Evolutionary conservation across 192 early-diverging fungal genomes (phyloP).

Genomic region (Coemansia furcata): DNA sequence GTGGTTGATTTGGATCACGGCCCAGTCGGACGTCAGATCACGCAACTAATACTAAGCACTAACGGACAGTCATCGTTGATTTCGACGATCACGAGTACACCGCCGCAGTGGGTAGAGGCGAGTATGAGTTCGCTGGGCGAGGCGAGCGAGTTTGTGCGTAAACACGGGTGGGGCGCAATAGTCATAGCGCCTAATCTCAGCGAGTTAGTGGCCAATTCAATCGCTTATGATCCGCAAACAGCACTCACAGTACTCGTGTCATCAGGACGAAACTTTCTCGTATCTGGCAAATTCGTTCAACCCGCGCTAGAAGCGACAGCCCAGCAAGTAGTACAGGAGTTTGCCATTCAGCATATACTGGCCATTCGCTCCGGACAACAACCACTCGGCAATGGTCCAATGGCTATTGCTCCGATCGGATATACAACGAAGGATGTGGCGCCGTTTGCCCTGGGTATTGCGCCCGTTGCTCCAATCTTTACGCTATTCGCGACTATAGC

Average conservation of each 20-base stretch:
- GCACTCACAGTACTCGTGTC: conserved; percentile 5
- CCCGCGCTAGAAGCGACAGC: conserved; percentile 7
- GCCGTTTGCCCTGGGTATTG: conserved; percentile 10
- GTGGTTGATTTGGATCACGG: conserved; percentile 9
- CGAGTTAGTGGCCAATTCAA: background rate
- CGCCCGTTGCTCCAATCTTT: conserved; percentile 8
- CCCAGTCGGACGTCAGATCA: background rate
- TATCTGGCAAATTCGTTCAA: background rate
- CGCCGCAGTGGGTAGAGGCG: conserved; percentile 6
- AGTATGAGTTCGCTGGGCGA: background rate
- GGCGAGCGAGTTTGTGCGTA: conserved; percentile 3
- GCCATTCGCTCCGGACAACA: background rate
- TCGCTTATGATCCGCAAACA: background rate
- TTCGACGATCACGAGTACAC: background rate
- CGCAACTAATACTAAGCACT: background rate
- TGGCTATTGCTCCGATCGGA: background rate
- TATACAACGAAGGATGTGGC: conserved; percentile 10
- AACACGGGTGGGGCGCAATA: conserved; percentile 18
- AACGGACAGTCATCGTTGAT: background rate
- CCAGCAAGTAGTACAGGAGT: background rate
- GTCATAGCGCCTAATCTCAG: background rate
- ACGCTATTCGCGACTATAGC: conserved; percentile 3
- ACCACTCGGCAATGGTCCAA: background rate
- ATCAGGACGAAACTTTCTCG: conserved; percentile 1
- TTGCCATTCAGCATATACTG: background rate